Conservation (phyloP, 352 stramenopile species). For the Pythium periplocum region DNA sequence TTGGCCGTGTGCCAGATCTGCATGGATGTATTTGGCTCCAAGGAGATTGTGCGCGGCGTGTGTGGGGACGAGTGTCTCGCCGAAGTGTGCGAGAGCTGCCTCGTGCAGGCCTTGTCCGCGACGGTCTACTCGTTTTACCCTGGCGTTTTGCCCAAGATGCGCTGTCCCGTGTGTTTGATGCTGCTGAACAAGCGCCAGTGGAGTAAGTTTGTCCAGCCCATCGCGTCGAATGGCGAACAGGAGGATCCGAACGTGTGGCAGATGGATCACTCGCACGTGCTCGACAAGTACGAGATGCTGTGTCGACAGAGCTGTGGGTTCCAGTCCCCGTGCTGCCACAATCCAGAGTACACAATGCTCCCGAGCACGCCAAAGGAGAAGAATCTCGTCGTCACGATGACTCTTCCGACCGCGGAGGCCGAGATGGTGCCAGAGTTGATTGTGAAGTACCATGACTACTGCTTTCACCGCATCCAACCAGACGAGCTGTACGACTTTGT, state of each 20-base stretch:
- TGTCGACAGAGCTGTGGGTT: constrained; percentile 58
- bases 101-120: constrained; percentile 45
- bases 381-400: constrained; percentile 1
- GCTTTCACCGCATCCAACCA: constrained; percentile 29
- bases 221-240: constrained; percentile 3
- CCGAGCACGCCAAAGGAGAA: constrained; percentile 11
- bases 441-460: constrained; percentile 24
- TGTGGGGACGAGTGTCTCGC: constrained; percentile 35
- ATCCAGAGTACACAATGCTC: constrained; percentile 52
- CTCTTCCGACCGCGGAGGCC: constrained; percentile 13
- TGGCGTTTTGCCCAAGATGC: constrained; percentile 55
- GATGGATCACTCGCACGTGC: constrained; percentile 36
- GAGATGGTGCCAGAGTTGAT: constrained; percentile 16
- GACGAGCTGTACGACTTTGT: constrained; percentile 33
- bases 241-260: constrained; percentile 4
- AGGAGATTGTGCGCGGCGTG: constrained; percentile 26
- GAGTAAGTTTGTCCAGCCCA: constrained; percentile 22
- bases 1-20: constrained; percentile 54
- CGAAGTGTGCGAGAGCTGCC: constrained; percentile 34
- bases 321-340: constrained; percentile 55
- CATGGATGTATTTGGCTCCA: constrained; percentile 35
- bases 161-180: constrained; percentile 53
- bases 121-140: constrained; percentile 58
- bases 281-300: constrained; percentile 54
- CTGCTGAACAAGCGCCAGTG: constrained; percentile 49